These are phyloP conservation scores for Penicillium janthinellum DNA, from an alignment of 2,329 filamentous ascomycete genomes.

Conservation along the genomic window DNA sequence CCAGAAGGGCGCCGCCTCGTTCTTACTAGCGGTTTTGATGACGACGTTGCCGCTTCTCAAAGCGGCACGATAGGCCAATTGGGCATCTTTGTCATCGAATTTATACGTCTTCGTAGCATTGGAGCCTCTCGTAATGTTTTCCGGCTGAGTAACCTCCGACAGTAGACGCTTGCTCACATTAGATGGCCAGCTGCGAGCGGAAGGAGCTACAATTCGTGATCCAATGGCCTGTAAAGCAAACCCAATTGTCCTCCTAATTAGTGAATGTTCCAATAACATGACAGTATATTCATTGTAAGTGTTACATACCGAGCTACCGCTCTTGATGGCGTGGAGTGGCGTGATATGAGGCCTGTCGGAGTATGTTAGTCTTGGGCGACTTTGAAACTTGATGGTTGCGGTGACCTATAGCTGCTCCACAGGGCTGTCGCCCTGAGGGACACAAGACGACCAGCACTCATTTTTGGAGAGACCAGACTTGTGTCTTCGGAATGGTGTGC, in stretches of 20 bases:
- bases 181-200: background rate
- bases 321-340: constrained; percentile 6
- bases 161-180: background rate
- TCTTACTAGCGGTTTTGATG: background rate
- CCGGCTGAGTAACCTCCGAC: background rate
- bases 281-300: background rate
- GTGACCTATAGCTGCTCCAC: constrained; percentile 6
- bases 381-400: background rate
- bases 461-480: background rate
- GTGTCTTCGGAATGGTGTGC: background rate
- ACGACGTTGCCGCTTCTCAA: background rate
- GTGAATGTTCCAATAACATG: background rate
- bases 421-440: background rate
- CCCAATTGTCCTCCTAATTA: background rate
- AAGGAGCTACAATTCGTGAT: background rate
- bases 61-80: background rate
- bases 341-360: constrained; percentile 3
- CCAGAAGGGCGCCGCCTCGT: background rate
- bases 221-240: background rate
- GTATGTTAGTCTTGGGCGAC: constrained; percentile 4
- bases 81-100: background rate
- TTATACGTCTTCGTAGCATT: background rate
- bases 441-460: background rate
- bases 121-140: background rate
- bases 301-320: constrained; percentile 8